phyloP scores from a whole-genome alignment of 2,329 filamentous ascomycete species.

The Colletotrichum paranaense region DNA sequence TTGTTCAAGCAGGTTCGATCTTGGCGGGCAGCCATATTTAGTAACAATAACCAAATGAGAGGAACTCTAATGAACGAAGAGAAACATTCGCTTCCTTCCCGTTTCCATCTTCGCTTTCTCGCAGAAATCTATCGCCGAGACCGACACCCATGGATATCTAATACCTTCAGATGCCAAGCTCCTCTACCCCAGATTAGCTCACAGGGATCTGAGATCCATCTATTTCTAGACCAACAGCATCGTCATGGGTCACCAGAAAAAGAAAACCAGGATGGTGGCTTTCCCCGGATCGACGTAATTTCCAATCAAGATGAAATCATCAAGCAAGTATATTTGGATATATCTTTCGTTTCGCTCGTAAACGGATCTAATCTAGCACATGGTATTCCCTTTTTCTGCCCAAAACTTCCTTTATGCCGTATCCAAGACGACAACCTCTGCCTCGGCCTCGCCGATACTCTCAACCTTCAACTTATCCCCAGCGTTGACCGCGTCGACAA shows the following conservation, averaged over 20 bases:
- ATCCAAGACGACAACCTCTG: slow-evolving; percentile 76
- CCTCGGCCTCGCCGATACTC: slow-evolving; percentile 75
- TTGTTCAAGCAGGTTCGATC: not conserved
- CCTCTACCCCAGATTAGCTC: not conserved
- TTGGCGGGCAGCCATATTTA: not conserved
- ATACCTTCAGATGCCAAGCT: not conserved
- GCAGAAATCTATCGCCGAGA: not conserved
- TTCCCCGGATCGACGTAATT: not conserved
- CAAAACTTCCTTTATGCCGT: slow-evolving; percentile 58
- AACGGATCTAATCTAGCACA: not conserved
- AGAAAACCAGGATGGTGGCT: not conserved
- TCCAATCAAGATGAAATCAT: not conserved
- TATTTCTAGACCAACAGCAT: not conserved
- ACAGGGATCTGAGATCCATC: not conserved
- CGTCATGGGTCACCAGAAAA: not conserved
- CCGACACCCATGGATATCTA: not conserved
- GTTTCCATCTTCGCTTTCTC: not conserved
- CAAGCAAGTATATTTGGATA: not conserved
- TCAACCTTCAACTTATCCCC: slow-evolving; percentile 74
- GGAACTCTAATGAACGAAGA: fast-evolving
- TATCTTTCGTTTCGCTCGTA: slow-evolving; percentile 10
- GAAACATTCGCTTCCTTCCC: not conserved
- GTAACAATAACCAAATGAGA: not conserved
- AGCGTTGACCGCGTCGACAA: slow-evolving; percentile 72
- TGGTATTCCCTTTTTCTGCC: not conserved